A percentile compares a stretch with the other conserved stretches of the same genome.
phyloP scores from a whole-genome alignment of 2,329 filamentous ascomycete genomes.

The Tolypocladium album region DNA sequence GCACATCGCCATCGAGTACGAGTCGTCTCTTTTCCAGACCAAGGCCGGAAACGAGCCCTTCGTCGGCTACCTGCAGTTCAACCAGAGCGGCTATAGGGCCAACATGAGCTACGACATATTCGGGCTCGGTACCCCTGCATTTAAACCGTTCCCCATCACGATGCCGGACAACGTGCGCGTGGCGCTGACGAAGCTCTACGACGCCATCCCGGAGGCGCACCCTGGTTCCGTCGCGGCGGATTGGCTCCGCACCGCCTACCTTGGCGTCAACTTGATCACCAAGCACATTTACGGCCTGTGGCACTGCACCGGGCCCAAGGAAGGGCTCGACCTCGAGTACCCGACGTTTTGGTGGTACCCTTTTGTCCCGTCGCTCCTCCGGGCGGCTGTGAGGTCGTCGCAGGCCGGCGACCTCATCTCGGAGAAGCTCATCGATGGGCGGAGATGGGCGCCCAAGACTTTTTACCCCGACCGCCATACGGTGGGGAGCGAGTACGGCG shows the following conservation, averaged over 20 bases:
- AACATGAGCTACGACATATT: conserved; percentile 13
- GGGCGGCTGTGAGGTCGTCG: conserved; percentile 14
- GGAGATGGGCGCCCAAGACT: conserved; percentile 15
- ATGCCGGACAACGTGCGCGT: conserved; percentile 20
- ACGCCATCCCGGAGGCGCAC: conserved; percentile 16
- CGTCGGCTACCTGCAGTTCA: conserved; percentile 21
- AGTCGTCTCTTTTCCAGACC: conserved; percentile 28
- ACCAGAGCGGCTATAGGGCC: conserved; percentile 12
- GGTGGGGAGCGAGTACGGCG: conserved; percentile 10
- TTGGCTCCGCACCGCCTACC: conserved; percentile 19
- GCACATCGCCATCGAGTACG: conserved; percentile 29
- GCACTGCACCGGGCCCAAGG: conserved; percentile 28
- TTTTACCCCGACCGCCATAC: conserved; percentile 5
- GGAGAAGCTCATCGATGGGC: conserved; percentile 16
- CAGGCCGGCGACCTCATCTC: conserved; percentile 12
- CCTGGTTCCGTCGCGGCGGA: conserved; percentile 14
- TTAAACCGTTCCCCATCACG: conserved; percentile 17
- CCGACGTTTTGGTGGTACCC: conserved; percentile 27
- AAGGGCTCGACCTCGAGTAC: conserved; percentile 18
- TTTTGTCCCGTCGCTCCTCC: conserved; percentile 18
- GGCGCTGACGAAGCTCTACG: conserved; percentile 18
- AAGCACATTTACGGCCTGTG: conserved; percentile 24
- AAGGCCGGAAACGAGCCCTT: conserved; percentile 23
- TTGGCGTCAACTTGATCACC: conserved; percentile 26
- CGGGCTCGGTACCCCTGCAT: conserved; percentile 10